Conservation (phyloP, 139 green algal genomes). For the Closterium sp. region DNA sequence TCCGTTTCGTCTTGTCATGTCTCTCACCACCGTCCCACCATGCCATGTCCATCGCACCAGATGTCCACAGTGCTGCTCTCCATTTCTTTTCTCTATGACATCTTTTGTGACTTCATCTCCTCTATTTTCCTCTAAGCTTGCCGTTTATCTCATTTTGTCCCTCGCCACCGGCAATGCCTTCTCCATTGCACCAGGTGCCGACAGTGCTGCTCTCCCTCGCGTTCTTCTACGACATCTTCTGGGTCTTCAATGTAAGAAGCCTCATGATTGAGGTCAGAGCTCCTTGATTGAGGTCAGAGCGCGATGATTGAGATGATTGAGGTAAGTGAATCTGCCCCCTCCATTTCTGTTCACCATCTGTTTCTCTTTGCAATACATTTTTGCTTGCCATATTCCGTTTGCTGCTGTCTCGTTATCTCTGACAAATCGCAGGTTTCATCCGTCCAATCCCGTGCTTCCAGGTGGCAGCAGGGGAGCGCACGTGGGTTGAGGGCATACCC, state of each 20-base stretch:
- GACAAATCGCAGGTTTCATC: not conserved
- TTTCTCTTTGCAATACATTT: too few relatives aligned
- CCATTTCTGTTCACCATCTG: too few relatives aligned
- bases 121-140: not conserved
- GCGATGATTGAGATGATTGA: too few relatives aligned
- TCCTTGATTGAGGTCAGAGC: too few relatives aligned
- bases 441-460: not conserved
- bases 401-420: not conserved
- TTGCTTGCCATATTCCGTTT: too few relatives aligned
- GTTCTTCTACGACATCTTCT: conserved; percentile 89
- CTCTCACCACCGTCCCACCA: too few relatives aligned
- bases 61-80: too few relatives aligned
- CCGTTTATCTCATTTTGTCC: not conserved
- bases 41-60: too few relatives aligned
- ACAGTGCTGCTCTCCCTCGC: conserved; percentile 72
- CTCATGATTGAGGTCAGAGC: conserved; percentile 82
- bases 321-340: not conserved
- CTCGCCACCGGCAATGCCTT: not conserved
- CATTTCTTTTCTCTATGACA: too few relatives aligned
- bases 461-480: conserved; percentile 44
- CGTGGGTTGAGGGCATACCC: conserved; percentile 63
- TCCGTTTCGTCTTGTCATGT: not conserved
- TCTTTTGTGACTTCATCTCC: too few relatives aligned
- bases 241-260: conserved; percentile 80
- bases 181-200: conserved; percentile 41